Conservation (phyloP, 2,329 filamentous ascomycete genomes). For the Triangularia verruculosa region DNA sequence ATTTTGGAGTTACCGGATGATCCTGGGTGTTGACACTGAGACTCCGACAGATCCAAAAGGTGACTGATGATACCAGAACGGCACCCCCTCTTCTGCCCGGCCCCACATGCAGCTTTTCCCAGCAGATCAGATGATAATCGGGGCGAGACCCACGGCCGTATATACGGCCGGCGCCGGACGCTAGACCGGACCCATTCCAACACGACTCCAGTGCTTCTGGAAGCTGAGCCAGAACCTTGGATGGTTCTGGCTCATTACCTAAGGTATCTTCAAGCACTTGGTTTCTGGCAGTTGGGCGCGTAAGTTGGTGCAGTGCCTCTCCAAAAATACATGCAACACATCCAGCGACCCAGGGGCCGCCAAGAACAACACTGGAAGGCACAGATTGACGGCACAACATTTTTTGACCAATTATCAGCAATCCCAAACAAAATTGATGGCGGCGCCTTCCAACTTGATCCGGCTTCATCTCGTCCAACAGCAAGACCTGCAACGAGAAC, state of each 20-base stretch:
- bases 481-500: conserved; percentile 3
- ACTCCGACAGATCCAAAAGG: too few relatives aligned
- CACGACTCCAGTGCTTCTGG: background rate
- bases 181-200: too few relatives aligned
- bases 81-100: background rate
- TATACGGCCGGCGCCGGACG: background rate
- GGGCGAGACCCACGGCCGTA: background rate
- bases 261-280: too few relatives aligned
- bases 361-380: background rate
- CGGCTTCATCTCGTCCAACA: background rate
- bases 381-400: background rate
- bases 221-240: background rate
- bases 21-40: too few relatives aligned
- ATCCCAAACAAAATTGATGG: background rate
- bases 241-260: too few relatives aligned
- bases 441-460: background rate
- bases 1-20: background rate
- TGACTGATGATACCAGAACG: background rate
- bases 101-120: background rate
- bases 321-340: conserved; percentile 10
- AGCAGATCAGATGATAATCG: background rate
- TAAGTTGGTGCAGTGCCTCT: background rate
- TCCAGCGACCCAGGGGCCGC: background rate
- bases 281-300: background rate
- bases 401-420: background rate